These are phyloP conservation scores for Raffaelea albimanens DNA, from an alignment of 2,329 filamentous ascomycete genomes.

Conservation along the genomic window DNA sequence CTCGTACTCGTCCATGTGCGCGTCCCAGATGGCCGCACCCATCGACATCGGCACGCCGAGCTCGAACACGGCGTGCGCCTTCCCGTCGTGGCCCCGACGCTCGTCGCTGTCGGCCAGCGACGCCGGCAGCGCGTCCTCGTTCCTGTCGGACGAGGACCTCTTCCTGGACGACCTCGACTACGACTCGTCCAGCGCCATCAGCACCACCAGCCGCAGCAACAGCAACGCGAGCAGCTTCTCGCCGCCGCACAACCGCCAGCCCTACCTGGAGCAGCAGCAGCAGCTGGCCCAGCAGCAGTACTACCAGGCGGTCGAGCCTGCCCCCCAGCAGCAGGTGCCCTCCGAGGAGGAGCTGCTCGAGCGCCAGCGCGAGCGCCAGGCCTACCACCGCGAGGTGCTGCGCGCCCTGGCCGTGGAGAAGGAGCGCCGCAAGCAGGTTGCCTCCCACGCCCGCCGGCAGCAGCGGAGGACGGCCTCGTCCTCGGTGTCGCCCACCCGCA, in stretches of 20 bases:
- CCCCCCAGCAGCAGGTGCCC: conserved; percentile 16
- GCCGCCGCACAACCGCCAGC: conserved; percentile 17
- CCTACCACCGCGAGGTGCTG: conserved; percentile 42
- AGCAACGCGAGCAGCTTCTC: conserved; percentile 35
- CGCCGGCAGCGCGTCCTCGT: conserved; percentile 38
- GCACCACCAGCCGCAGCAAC: conserved; percentile 32
- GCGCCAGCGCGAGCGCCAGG: conserved; percentile 39
- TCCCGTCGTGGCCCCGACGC: conserved; percentile 49
- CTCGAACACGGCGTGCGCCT: conserved; percentile 35
- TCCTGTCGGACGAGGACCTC: conserved; percentile 56
- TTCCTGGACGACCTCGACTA: conserved; percentile 40
- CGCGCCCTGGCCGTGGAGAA: conserved; percentile 42
- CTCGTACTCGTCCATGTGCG: conserved; percentile 40
- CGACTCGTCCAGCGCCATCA: conserved; percentile 40
- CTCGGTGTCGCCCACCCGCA: conserved; percentile 9
- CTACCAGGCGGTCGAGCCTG: conserved; percentile 7
- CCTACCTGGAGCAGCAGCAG: conserved; percentile 8
- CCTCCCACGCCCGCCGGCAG: conserved; percentile 23
- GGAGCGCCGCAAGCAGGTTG: conserved; percentile 38
- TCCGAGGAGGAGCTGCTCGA: conserved; percentile 39
- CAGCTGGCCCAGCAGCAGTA: neutral
- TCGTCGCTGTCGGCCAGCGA: conserved; percentile 37
- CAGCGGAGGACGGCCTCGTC: conserved; percentile 6
- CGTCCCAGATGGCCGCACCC: conserved; percentile 26
- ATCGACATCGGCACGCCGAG: conserved; percentile 36